Evolutionary conservation across 1,139 yeast genomes (phyloP).

Genomic region (Yamadazyma kanchanaburiensis): DNA sequence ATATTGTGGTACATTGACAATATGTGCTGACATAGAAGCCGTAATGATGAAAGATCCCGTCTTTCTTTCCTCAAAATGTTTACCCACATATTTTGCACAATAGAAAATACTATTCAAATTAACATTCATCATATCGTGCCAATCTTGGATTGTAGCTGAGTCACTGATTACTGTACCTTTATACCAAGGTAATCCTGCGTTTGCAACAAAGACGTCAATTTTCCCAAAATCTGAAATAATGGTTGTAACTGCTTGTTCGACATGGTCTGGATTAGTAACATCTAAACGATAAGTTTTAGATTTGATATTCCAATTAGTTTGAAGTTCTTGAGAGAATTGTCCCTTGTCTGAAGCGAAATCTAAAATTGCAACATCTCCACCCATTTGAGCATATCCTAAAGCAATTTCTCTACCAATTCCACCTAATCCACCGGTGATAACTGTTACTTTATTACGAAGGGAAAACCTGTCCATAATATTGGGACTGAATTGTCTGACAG

Average conservation of each 20-base stretch:
- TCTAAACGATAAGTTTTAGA: slow-evolving; percentile 66
- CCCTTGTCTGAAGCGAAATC: slow-evolving; percentile 48
- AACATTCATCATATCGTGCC: slow-evolving; percentile 49
- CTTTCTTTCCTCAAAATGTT: slow-evolving; percentile 44
- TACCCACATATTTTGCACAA: slow-evolving; percentile 55
- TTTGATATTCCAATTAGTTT: slow-evolving; percentile 55
- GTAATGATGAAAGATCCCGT: slow-evolving; percentile 59
- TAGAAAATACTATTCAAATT: slow-evolving; percentile 57
- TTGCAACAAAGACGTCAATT: slow-evolving; percentile 79
- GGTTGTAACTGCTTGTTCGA: slow-evolving; percentile 49
- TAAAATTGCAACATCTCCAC: slow-evolving; percentile 76
- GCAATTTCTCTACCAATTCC: slow-evolving; percentile 83
- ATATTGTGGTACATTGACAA: slow-evolving; percentile 52
- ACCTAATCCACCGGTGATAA: slow-evolving; percentile 77
- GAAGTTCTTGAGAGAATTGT: slow-evolving; percentile 45
- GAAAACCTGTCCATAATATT: slow-evolving; percentile 48
- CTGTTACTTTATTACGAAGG: slow-evolving; percentile 73
- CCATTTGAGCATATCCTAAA: slow-evolving; percentile 82
- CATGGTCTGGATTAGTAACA: slow-evolving; percentile 56
- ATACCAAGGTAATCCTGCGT: slow-evolving; percentile 85
- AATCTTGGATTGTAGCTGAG: slow-evolving; percentile 40
- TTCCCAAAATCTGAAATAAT: slow-evolving; percentile 64
- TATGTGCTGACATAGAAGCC: slow-evolving; percentile 59
- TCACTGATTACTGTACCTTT: slow-evolving; percentile 65
- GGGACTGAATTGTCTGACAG: slow-evolving; percentile 18